phyloP scores from a whole-genome alignment of 2,329 filamentous ascomycete species.

The Curvularia lunata region DNA sequence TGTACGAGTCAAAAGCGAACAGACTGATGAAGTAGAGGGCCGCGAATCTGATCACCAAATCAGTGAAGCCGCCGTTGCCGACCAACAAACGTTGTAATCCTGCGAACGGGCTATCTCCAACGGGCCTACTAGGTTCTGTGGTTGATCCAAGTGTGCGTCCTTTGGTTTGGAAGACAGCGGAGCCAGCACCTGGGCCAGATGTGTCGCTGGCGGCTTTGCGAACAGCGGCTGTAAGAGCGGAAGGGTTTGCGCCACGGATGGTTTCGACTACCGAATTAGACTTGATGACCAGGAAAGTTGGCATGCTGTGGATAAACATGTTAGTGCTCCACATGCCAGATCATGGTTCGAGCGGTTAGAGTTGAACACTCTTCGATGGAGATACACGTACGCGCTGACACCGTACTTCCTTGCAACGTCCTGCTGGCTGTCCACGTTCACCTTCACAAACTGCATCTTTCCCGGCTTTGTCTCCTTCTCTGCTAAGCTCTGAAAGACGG shows the following conservation, averaged over 20 bases:
- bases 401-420: slow-evolving; percentile 58
- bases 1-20: slow-evolving; percentile 54
- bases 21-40: slow-evolving; percentile 55
- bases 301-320: slow-evolving; percentile 47
- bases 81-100: slow-evolving; percentile 35
- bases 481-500: slow-evolving; percentile 58
- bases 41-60: slow-evolving; percentile 54
- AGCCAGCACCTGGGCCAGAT: slow-evolving; percentile 45
- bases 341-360: not conserved
- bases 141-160: slow-evolving; percentile 53
- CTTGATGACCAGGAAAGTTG: slow-evolving; percentile 58
- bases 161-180: slow-evolving; percentile 49
- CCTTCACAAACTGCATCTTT: slow-evolving; percentile 60
- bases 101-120: slow-evolving; percentile 33
- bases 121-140: slow-evolving; percentile 32
- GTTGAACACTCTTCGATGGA: not conserved
- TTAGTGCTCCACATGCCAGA: not conserved
- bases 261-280: slow-evolving; percentile 53
- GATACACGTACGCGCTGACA: slow-evolving; percentile 54
- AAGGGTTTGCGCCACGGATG: slow-evolving; percentile 57
- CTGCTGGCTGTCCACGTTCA: slow-evolving; percentile 61
- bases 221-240: slow-evolving; percentile 55
- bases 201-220: slow-evolving; percentile 52
- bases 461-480: slow-evolving; percentile 56
- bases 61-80: slow-evolving; percentile 47